Evolutionary conservation across 2,329 filamentous ascomycete genomes (phyloP).

Genomic region (Colletotrichum sp.): DNA sequence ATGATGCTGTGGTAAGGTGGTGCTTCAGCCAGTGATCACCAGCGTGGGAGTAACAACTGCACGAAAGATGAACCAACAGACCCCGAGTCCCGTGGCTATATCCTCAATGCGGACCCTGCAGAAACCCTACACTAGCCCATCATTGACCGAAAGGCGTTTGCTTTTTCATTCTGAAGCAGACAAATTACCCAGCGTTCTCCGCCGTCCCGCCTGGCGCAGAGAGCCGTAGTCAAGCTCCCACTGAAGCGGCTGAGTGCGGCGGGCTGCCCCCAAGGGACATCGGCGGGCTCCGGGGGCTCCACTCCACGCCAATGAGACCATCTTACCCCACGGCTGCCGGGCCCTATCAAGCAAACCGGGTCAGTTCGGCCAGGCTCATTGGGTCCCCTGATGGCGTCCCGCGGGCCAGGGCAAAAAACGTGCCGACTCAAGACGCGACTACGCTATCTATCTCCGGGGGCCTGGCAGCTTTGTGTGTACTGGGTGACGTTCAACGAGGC

Average conservation of each 20-base stretch:
- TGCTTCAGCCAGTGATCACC: neutral
- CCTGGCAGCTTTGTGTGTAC: neutral
- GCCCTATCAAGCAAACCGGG: constrained; percentile 17
- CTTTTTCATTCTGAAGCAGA: neutral
- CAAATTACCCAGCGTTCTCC: neutral
- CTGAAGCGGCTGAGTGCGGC: constrained; percentile 17
- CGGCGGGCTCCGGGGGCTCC: constrained; percentile 35
- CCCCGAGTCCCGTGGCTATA: neutral
- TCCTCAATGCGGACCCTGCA: neutral
- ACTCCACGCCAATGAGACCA: constrained; percentile 19
- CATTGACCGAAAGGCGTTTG: neutral
- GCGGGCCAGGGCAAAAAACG: neutral
- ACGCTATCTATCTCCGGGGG: constrained; percentile 18
- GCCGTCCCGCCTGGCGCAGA: constrained; percentile 5
- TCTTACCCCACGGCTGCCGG: constrained; percentile 18
- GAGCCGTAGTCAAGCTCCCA: constrained; percentile 1
- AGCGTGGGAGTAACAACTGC: neutral
- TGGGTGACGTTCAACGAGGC: constrained; percentile 10
- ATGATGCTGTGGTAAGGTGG: neutral
- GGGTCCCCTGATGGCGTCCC: neutral
- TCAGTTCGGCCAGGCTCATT: constrained; percentile 17
- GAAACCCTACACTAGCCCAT: neutral
- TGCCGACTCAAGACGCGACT: constrained; percentile 14
- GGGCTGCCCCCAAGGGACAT: constrained; percentile 25
- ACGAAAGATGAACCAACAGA: neutral